These are phyloP conservation scores for Poronia punctata DNA, from an alignment of 495 filamentous ascomycete genomes.

Conservation along the genomic window DNA sequence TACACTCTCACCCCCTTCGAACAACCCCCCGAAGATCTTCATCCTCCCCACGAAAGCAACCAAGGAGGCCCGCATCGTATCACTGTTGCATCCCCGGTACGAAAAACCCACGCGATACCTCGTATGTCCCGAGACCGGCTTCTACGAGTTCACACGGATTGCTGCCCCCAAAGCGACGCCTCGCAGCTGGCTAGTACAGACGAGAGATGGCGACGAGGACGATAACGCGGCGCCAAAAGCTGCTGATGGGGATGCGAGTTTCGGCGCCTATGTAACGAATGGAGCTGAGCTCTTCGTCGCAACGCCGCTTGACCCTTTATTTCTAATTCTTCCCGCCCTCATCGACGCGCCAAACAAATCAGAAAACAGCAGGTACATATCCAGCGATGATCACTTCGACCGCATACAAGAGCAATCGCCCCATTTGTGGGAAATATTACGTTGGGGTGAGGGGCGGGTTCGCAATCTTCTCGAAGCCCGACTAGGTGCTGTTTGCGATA, in stretches of 20 bases:
- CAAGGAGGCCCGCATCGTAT: slow-evolving; percentile 60
- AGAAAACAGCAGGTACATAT: slow-evolving; percentile 61
- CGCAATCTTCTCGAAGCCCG: slow-evolving; percentile 29
- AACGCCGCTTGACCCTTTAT: slow-evolving; percentile 77
- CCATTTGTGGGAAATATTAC: slow-evolving; percentile 52
- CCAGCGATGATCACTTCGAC: slow-evolving; percentile 76
- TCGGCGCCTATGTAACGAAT: slow-evolving; percentile 37
- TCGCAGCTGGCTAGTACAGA: slow-evolving; percentile 62
- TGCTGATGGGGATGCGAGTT: slow-evolving; percentile 7
- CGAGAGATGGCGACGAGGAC: slow-evolving; percentile 7
- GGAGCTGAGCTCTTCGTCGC: slow-evolving; percentile 69
- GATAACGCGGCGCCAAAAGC: slow-evolving; percentile 8
- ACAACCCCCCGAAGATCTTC: slow-evolving; percentile 60
- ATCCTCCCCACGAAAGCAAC: slow-evolving; percentile 66
- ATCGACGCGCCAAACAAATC: slow-evolving; percentile 15
- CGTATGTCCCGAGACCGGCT: slow-evolving; percentile 68
- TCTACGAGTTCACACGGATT: slow-evolving; percentile 83
- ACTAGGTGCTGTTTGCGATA: slow-evolving; percentile 66
- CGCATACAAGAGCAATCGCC: slow-evolving; percentile 43
- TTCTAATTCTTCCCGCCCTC: slow-evolving; percentile 71
- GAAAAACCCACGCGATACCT: slow-evolving; percentile 61
- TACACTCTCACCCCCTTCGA: slow-evolving; percentile 26
- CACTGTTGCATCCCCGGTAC: slow-evolving; percentile 72
- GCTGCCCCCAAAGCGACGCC: slow-evolving; percentile 52
- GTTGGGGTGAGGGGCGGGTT: slow-evolving; percentile 32